Base-by-base conservation (phyloP, 2,329 filamentous ascomycete species). In the Pseudocercospora fuligena region DNA sequence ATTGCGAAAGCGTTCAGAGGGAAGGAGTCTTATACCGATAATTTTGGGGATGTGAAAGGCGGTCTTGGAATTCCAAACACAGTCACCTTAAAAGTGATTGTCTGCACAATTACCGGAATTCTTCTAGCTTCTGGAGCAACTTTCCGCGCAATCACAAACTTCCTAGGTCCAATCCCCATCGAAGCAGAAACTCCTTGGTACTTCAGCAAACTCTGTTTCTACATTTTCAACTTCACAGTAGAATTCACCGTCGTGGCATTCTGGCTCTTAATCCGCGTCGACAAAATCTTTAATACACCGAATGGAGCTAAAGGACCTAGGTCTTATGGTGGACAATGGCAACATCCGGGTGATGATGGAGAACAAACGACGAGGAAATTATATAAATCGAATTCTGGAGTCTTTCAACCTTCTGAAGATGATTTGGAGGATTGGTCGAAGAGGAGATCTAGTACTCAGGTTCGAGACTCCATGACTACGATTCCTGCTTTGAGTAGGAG, bases 211-310 rank as follows among this genome's bases (percentile, higher is more conserved):
- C 86, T 88, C 1, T 88, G 86, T 73, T 97, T 93, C 82, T 97
- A 95, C 81, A 80, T 88, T 75, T 92, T 95, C 82, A 91, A 92
- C 80, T 96, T 92, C 75, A 82, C 81, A 16, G 83, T 94, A 43
- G 93, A 97, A 79, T 81, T 94, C 47, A 75, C 90, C 25, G 88
- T 93, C 43, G 84, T 94, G 4, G 85, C 84, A 61, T 80, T 89
- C 8, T 94, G 92, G 78, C 84, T 89, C 0, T 74, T 90, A 16
- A 78, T 85, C 21, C 86, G 93, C 33, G 88, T 95, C 68, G 93
- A 97, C 77, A 84, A 85, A 68, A 86, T 91, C 49, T 96, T 94
- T 81, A 85, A 90, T 75, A 81, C 95, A 25, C 92, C 92, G 0
- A 82, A 95, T 75, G 90, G 90, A 53, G 88, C 88, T 74, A 84